These are phyloP conservation scores for Astrothelium macrocarpum DNA, from an alignment of 495 filamentous ascomycete genomes.

Conservation along the genomic window DNA sequence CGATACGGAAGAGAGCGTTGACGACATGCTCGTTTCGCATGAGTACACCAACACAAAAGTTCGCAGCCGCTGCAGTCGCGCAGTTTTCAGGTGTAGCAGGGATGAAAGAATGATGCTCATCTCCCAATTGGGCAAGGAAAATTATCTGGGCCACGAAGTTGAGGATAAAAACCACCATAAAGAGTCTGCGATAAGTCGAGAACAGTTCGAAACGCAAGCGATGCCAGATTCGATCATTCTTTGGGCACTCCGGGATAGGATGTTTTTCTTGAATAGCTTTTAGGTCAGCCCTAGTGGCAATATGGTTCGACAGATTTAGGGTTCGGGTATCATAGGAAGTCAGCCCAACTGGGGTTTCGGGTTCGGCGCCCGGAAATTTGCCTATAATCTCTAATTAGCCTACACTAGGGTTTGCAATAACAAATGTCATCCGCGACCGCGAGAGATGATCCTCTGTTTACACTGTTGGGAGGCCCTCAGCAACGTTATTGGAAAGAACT, in stretches of 20 bases:
- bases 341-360: too few relatives aligned
- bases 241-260: slow-evolving; percentile 6
- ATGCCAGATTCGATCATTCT: background rate
- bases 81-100: slow-evolving; percentile 25
- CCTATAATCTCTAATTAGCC: too few relatives aligned
- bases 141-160: slow-evolving; percentile 41
- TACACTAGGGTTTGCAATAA: too few relatives aligned
- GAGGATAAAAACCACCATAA: slow-evolving; percentile 24
- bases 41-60: slow-evolving; percentile 36
- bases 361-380: too few relatives aligned
- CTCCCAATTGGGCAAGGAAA: background rate
- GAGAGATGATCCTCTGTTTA: too few relatives aligned
- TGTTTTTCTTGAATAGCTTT: background rate
- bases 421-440: too few relatives aligned
- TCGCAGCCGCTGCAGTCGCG: slow-evolving; percentile 35
- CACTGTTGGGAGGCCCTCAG: too few relatives aligned
- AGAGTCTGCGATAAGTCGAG: slow-evolving; percentile 24
- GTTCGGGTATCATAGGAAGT: too few relatives aligned
- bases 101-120: slow-evolving; percentile 26
- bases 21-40: slow-evolving; percentile 34
- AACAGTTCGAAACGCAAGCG: slow-evolving; percentile 24
- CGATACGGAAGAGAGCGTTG: slow-evolving; percentile 24
- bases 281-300: background rate
- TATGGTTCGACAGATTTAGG: background rate
- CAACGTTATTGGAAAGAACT: too few relatives aligned